A percentile compares a stretch with the other conserved stretches of the same genome.
Conservation (phyloP, 768 basidiomycete genomes). For the Amanita phalloides region DNA sequence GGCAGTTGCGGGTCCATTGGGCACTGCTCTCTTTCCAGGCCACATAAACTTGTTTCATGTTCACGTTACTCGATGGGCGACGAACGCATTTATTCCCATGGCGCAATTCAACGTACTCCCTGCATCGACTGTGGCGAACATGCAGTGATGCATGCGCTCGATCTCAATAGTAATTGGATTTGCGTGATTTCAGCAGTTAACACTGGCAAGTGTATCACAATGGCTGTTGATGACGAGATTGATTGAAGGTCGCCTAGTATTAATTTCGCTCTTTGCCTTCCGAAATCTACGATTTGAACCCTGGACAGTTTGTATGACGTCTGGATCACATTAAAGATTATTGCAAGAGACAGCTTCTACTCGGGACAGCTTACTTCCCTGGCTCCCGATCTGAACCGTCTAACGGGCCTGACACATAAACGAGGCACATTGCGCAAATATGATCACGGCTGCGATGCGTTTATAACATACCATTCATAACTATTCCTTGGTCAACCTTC, state of each 20-base stretch:
- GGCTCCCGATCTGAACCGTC: not conserved
- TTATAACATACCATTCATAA: not conserved
- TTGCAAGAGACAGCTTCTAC: not conserved
- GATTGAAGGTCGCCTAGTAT: not conserved
- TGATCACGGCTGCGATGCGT: not conserved
- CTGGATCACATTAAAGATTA: not conserved
- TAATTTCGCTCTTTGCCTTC: slow-evolving; percentile 4
- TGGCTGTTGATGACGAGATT: not conserved
- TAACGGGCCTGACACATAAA: not conserved
- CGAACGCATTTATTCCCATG: not conserved
- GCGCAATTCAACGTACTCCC: not conserved
- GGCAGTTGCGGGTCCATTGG: not conserved
- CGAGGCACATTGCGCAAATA: not conserved
- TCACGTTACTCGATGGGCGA: not conserved
- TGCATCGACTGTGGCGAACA: not conserved
- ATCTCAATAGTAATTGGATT: not conserved
- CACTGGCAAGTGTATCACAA: not conserved
- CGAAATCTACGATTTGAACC: slow-evolving; percentile 3
- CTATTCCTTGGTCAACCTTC: not conserved
- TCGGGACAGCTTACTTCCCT: not conserved
- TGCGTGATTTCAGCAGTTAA: not conserved
- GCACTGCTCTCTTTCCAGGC: not conserved
- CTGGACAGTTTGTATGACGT: slow-evolving; percentile 1
- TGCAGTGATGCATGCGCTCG: not conserved
- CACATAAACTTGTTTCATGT: not conserved